A percentile compares a stretch with the other conserved stretches of the same genome.
These are phyloP conservation scores for Epichloe gansuensis DNA, from an alignment of 2,329 filamentous ascomycete genomes.

Conservation along the genomic window DNA sequence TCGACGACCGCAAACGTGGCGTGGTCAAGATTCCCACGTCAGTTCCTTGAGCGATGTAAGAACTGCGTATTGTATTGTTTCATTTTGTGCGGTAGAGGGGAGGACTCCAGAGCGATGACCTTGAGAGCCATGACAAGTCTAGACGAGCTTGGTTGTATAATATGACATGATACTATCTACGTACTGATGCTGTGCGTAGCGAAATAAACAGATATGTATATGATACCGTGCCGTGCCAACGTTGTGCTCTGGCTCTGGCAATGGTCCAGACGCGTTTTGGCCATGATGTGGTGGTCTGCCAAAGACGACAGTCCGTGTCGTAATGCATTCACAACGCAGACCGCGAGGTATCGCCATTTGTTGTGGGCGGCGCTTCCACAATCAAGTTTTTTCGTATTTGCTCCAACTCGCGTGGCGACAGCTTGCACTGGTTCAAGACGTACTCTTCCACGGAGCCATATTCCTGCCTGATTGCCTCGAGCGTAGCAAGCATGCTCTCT, in stretches of 20 bases:
- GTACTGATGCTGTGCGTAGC: background rate
- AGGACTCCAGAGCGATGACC: background rate
- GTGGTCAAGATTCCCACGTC: slow-evolving; percentile 54
- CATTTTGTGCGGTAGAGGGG: background rate
- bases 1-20: slow-evolving; percentile 49
- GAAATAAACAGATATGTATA: background rate
- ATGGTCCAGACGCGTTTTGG: background rate
- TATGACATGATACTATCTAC: background rate
- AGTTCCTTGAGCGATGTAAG: slow-evolving; percentile 32
- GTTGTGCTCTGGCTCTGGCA: background rate
- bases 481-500: slow-evolving; percentile 34
- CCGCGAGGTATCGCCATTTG: background rate
- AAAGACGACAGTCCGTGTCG: background rate
- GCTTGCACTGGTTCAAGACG: slow-evolving; percentile 42
- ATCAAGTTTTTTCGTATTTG: slow-evolving; percentile 37
- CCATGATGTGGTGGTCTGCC: background rate
- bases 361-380: slow-evolving; percentile 14
- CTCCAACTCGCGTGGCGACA: slow-evolving; percentile 42
- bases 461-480: slow-evolving; percentile 41
- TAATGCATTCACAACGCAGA: background rate
- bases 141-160: slow-evolving; percentile 1
- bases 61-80: background rate
- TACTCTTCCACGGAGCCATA: slow-evolving; percentile 55
- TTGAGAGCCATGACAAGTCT: background rate
- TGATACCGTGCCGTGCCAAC: background rate